A percentile compares a stretch with the other conserved stretches of the same genome.
phyloP scores from a whole-genome alignment of 2,329 filamentous ascomycete species.

The Ceratocystis huliohia region DNA sequence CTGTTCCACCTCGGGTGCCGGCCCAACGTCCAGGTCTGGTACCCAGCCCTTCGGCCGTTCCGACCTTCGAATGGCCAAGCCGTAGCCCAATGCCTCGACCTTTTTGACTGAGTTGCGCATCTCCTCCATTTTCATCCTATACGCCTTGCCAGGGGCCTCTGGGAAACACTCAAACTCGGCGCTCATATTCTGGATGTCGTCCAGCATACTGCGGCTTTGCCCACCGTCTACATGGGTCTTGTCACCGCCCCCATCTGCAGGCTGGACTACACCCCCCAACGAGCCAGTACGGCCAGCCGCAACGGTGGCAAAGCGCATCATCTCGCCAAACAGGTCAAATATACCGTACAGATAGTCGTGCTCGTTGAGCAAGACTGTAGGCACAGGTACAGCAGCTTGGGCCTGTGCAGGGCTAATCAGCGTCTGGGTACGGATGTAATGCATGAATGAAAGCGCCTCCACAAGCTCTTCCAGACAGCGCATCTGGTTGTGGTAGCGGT shows the following conservation, averaged over 20 bases:
- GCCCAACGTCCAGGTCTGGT: constrained; percentile 49
- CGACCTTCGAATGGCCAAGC: constrained; percentile 70
- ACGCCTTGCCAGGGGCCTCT: constrained; percentile 43
- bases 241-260: constrained; percentile 14
- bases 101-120: constrained; percentile 86
- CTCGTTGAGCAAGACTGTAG: constrained; percentile 43
- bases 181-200: constrained; percentile 68
- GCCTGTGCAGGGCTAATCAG: constrained; percentile 59
- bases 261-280: constrained; percentile 29
- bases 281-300: constrained; percentile 62
- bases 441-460: constrained; percentile 76
- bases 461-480: constrained; percentile 88
- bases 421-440: constrained; percentile 69
- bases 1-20: background rate
- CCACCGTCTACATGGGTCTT: background rate
- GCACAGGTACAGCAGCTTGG: constrained; percentile 34
- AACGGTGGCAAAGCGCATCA: constrained; percentile 94
- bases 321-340: constrained; percentile 86
- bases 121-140: constrained; percentile 68
- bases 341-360: constrained; percentile 84
- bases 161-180: constrained; percentile 62
- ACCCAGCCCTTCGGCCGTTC: constrained; percentile 89
- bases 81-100: constrained; percentile 83
- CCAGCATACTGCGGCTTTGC: constrained; percentile 49
- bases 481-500: constrained; percentile 69